Evolutionary conservation across 2,329 filamentous ascomycete genomes (phyloP).

Genomic region (Claviceps purpurea): DNA sequence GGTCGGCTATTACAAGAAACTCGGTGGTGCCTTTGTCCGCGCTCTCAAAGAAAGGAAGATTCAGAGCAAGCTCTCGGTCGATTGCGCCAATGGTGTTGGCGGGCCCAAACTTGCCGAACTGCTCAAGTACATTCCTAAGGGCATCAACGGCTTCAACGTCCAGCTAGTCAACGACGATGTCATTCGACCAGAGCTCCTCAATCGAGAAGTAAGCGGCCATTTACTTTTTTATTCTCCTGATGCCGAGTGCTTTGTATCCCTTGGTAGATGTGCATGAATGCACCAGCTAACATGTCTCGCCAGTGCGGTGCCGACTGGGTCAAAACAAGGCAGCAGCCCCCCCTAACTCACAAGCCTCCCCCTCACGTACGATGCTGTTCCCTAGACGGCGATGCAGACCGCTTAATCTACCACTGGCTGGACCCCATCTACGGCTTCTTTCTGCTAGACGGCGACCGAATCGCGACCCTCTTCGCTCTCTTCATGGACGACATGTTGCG

Average conservation of each 20-base stretch:
- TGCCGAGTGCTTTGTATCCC: neutral
- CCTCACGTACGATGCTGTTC: constrained; percentile 74
- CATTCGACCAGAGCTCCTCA: constrained; percentile 75
- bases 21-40: constrained; percentile 68
- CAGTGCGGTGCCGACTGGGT: constrained; percentile 93
- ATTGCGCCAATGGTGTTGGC: constrained; percentile 94
- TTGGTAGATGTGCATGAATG: too few relatives aligned
- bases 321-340: constrained; percentile 90
- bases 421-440: constrained; percentile 74
- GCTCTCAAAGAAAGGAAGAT: constrained; percentile 68
- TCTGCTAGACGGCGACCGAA: constrained; percentile 91
- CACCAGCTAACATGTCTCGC: constrained; percentile 4
- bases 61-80: constrained; percentile 64
- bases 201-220: constrained; percentile 57
- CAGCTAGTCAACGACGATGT: constrained; percentile 89
- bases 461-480: constrained; percentile 83
- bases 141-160: constrained; percentile 61
- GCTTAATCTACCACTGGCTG: constrained; percentile 87
- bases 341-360: constrained; percentile 65
- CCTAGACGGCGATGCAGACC: constrained; percentile 88
- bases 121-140: constrained; percentile 64
- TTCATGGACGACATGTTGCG: constrained; percentile 85
- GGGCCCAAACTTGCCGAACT: constrained; percentile 81
- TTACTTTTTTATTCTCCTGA: neutral
- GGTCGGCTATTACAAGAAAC: constrained; percentile 88